Conservation (phyloP, 1,139 yeast species). For the Kluyveromyces marxianus region DNA sequence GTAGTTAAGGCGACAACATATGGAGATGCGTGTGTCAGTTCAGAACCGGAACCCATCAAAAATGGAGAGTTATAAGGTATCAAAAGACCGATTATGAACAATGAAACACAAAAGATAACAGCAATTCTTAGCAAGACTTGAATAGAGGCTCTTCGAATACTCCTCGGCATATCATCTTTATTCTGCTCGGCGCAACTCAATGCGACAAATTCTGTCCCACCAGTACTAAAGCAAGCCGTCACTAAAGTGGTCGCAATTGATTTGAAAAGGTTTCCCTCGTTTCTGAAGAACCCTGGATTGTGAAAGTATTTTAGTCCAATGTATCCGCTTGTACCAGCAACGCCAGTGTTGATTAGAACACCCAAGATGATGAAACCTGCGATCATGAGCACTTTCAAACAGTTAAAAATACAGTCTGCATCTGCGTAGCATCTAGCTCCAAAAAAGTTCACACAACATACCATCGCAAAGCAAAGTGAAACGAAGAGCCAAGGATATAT, state of each 20-base stretch:
- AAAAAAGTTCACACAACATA: slow-evolving; percentile 44
- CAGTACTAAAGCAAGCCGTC: slow-evolving; percentile 75
- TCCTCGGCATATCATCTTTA: slow-evolving; percentile 58
- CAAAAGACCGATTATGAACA: slow-evolving; percentile 50
- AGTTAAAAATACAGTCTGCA: slow-evolving; percentile 50
- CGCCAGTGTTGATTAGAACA: slow-evolving; percentile 49
- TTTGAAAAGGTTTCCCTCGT: slow-evolving; percentile 43
- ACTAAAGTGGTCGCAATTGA: slow-evolving; percentile 73
- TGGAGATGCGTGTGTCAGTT: slow-evolving; percentile 56
- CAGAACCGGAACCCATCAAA: slow-evolving; percentile 39
- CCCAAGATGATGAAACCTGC: slow-evolving; percentile 53
- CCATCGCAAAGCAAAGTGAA: slow-evolving; percentile 45
- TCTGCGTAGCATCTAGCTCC: slow-evolving; percentile 66
- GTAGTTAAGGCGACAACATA: slow-evolving; percentile 54
- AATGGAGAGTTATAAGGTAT: slow-evolving; percentile 50
- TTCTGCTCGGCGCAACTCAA: slow-evolving; percentile 74
- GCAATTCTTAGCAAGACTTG: slow-evolving; percentile 64
- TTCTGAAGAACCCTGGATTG: slow-evolving; percentile 37
- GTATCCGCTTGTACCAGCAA: slow-evolving; percentile 46
- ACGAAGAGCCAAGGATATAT: slow-evolving; percentile 53
- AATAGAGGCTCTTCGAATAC: slow-evolving; percentile 47
- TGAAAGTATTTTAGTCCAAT: slow-evolving; percentile 47
- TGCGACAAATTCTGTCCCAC: slow-evolving; percentile 73
- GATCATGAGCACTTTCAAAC: slow-evolving; percentile 50
- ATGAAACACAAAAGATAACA: slow-evolving; percentile 50